Evolutionary conservation across 306 rosid genomes (phyloP).

Genomic region (Fagus sylvatica): DNA sequence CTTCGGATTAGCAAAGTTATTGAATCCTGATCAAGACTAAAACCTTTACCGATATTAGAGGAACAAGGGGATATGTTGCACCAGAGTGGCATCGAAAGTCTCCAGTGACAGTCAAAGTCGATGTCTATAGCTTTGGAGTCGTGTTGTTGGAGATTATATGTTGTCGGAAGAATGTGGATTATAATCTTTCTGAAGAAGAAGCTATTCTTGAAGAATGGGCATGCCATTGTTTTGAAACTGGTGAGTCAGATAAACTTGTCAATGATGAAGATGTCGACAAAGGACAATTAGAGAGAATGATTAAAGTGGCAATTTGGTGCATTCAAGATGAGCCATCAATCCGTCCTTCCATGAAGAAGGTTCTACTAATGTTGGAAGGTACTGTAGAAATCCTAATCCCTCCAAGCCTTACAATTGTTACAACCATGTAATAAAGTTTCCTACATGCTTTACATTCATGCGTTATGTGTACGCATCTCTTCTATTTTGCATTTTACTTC

Average conservation of each 20-base stretch:
- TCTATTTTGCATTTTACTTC: no score
- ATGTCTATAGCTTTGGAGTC: slow-evolving; percentile 27
- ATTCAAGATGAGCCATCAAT: slow-evolving; percentile 27
- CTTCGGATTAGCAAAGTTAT: slow-evolving; percentile 32
- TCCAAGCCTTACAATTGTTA: no score
- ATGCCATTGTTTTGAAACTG: not conserved
- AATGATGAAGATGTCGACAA: slow-evolving; percentile 1
- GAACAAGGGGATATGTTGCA: slow-evolving; percentile 33
- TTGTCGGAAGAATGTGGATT: no score
- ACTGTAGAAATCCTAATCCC: no score
- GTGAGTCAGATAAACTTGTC: slow-evolving; percentile 5
- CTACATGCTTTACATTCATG: no score
- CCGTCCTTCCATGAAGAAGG: not conserved
- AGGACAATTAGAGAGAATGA: slow-evolving; percentile 19
- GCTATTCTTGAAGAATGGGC: no score
- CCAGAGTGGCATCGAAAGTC: slow-evolving; percentile 20
- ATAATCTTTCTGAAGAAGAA: no score
- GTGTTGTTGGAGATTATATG: slow-evolving; percentile 11
- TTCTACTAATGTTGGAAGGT: not conserved
- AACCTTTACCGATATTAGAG: not conserved
- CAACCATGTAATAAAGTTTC: no score
- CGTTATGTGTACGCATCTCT: no score
- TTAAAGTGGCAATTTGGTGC: slow-evolving; percentile 33
- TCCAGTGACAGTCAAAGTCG: slow-evolving; percentile 23
- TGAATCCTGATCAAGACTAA: slow-evolving; percentile 19